Percentiles rank a stretch among this genome's conserved stretches.
Evolutionary conservation across 768 basidiomycete species (phyloP).

Genomic region (Strobilomyces echinocephalus): DNA sequence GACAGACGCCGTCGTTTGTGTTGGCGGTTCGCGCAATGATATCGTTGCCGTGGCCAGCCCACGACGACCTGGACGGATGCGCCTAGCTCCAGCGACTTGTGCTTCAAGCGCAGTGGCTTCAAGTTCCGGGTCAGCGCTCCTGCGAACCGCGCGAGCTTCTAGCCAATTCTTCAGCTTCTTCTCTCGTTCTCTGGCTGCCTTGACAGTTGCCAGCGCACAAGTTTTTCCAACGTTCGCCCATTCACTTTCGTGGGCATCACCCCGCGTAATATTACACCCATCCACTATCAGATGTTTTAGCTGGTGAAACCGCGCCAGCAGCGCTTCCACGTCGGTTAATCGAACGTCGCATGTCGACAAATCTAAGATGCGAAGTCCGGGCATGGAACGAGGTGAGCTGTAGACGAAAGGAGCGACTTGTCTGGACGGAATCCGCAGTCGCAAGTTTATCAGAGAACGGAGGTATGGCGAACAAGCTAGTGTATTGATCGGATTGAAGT

Average conservation of each 20-base stretch:
- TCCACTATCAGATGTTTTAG: conserved; percentile 72
- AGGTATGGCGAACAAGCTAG: conserved; percentile 44
- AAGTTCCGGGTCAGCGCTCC: neutral
- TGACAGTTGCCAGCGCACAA: conserved; percentile 58
- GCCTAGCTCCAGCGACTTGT: conserved; percentile 10
- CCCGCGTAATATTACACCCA: conserved; percentile 52
- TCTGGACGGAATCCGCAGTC: conserved; percentile 71
- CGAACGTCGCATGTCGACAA: conserved; percentile 64
- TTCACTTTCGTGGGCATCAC: conserved; percentile 46
- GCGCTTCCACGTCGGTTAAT: conserved; percentile 47
- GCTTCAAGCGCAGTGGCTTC: neutral
- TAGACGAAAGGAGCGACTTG: conserved; percentile 43
- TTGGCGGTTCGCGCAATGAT: conserved; percentile 42
- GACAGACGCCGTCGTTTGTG: conserved; percentile 13
- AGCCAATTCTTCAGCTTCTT: conserved; percentile 51
- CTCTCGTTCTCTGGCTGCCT: conserved; percentile 63
- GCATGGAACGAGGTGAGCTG: conserved; percentile 31
- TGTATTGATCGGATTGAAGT: conserved; percentile 51
- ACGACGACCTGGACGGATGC: conserved; percentile 44
- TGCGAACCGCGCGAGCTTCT: conserved; percentile 29
- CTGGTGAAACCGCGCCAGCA: conserved; percentile 46
- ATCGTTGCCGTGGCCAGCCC: conserved; percentile 66
- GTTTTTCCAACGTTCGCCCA: conserved; percentile 59
- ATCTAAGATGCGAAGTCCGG: conserved; percentile 60
- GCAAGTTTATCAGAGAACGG: conserved; percentile 47